Base-by-base conservation (phyloP, 75 land plant genomes). In the Selaginella moellendorffii region DNA sequence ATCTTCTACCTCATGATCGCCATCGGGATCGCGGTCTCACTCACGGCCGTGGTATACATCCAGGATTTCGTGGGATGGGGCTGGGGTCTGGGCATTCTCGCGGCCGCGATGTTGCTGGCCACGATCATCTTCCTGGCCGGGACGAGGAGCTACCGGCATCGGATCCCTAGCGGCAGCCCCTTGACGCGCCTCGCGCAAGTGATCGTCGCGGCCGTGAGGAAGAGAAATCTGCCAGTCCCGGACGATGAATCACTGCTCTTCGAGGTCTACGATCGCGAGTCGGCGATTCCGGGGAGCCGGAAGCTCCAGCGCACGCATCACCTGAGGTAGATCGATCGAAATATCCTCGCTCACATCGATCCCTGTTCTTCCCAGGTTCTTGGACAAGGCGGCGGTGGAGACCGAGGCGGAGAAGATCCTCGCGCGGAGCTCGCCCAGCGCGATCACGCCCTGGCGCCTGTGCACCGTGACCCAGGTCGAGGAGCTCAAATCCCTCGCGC, bases 111-210 rank as follows among this genome's bases (percentile, higher is more conserved):
- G 21, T 68, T 69, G 0, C 30, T 90, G 0, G 71, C 92, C 9
- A 76, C 69, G 1, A 14, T 67, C 0, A 67, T 90, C 5, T 83
- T 86, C 68, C 63, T 83, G 65, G 71, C 62, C 1, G 96, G 96
- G 5, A 87, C 87, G 1, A 84, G 78, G 2, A 74, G 77, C 17
- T 90, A 90, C 29, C 61, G 96, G 42, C 85, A 87, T 66, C 77
- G 71, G 66, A 17, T 52, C 12, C 81, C 81, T 8, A 51, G 52
- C 1, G 85, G 87, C 1, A 87, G 87, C 56, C 87, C 92, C 0
- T 76, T 90, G 30, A 79, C 83, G 1, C 56, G 63, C 54, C 71
- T 90, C 66, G 78, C 79, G 5, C 74, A 59, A 54, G 96, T 90
- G n/a, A 54, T 78, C 14, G 73, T 82, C 21, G 87, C 81, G 26